phyloP scores from a whole-genome alignment of 805 yeast species.

The Nematodospora valgi region DNA sequence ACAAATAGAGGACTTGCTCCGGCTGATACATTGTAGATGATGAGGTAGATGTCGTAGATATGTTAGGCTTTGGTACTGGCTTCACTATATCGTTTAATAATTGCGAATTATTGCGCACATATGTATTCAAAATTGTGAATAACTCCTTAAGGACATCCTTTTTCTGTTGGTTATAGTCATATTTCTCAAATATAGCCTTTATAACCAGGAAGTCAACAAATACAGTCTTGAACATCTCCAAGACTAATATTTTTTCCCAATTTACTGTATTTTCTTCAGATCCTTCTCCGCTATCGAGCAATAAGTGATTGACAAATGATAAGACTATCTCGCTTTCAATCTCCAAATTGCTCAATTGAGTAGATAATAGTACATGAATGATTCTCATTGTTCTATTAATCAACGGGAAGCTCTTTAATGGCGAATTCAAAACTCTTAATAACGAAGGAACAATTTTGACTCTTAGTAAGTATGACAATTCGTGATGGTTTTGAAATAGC shows the following conservation, averaged over 20 bases:
- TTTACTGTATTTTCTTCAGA: constrained; percentile 40
- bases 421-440: constrained; percentile 57
- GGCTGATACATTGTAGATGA: constrained; percentile 12
- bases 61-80: constrained; percentile 5
- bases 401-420: constrained; percentile 57
- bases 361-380: constrained; percentile 54
- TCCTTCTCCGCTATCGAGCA: constrained; percentile 39
- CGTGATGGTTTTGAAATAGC: constrained; percentile 56
- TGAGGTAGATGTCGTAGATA: constrained; percentile 7
- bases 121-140: constrained; percentile 29
- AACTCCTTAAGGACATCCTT: constrained; percentile 61
- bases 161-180: constrained; percentile 54
- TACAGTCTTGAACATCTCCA: constrained; percentile 67
- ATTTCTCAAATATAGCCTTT: constrained; percentile 51
- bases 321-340: constrained; percentile 81
- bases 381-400: constrained; percentile 75
- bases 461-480: constrained; percentile 63
- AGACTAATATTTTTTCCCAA: constrained; percentile 74
- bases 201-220: constrained; percentile 55
- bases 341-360: constrained; percentile 57
- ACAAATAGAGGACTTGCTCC: constrained; percentile 21
- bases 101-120: constrained; percentile 17
- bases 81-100: constrained; percentile 17
- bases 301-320: constrained; percentile 68
- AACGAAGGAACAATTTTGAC: constrained; percentile 73